These are phyloP conservation scores for Dictyostelium intermedium DNA, from an alignment of 78 protist species.

Conservation along the genomic window DNA sequence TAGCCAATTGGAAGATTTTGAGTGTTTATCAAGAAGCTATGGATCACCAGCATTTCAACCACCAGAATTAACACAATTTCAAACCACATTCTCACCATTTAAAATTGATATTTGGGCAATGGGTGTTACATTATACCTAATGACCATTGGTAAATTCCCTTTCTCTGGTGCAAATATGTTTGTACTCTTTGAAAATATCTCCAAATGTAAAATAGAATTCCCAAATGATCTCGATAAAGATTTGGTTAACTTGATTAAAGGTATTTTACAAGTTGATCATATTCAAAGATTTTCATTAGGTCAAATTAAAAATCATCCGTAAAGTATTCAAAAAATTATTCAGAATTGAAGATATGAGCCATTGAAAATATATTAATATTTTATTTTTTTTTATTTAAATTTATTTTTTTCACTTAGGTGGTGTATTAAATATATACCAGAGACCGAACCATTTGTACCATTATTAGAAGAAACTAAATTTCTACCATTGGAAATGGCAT, in stretches of 20 bases:
- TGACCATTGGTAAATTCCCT: constrained; percentile 78
- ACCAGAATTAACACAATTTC: constrained; percentile 83
- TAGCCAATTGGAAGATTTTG: constrained; percentile 42
- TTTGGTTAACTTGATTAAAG: constrained; percentile 45
- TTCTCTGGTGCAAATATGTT: constrained; percentile 73
- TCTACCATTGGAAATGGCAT: constrained; percentile 66
- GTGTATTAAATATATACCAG: constrained; percentile 29
- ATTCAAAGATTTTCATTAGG: constrained; percentile 57
- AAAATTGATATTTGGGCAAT: constrained; percentile 79
- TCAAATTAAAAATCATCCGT: constrained; percentile 80
- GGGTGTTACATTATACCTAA: constrained; percentile 77
- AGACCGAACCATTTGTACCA: constrained; percentile 39
- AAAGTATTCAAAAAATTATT: not conserved
- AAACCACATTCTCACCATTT: constrained; percentile 49
- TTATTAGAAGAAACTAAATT: constrained; percentile 42
- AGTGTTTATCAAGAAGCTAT: constrained; percentile 68
- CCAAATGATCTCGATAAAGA: constrained; percentile 54
- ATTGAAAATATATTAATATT: not conserved
- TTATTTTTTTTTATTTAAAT: not conserved
- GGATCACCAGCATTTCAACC: constrained; percentile 91
- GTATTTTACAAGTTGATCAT: constrained; percentile 68
- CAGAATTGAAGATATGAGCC: not conserved
- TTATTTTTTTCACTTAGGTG: not conserved
- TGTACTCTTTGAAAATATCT: constrained; percentile 68
- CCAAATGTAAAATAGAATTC: constrained; percentile 71